Conservation (phyloP, 345 rosid genomes). For the rapeseed (Brassica napus) region Da-Ae NC_063447.1:8557001-8557500, state of each 20-base stretch:
- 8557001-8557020: neutral
- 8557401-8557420: neutral
- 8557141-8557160: neutral
- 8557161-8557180: neutral
- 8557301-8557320: neutral
- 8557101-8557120: neutral
- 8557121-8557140: neutral
- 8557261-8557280: neutral
- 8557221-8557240: neutral
- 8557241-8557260: neutral
- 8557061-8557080: constrained; percentile 9
- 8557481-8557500: constrained; percentile 56
- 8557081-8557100: constrained; percentile 25
- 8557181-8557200: neutral
- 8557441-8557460: constrained; percentile 49
- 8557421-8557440: neutral
- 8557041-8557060: constrained; percentile 4
- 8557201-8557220: neutral
- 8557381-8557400: no score
- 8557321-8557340: no score
- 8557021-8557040: neutral
- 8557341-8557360: no score
- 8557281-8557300: neutral
- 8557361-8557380: no score
- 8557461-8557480: constrained; percentile 90